A percentile compares a stretch with the other conserved stretches of the same genome.
These are phyloP conservation scores for Picea sitchensis DNA, from an alignment of 75 land plant genomes.

Conservation along the genomic window DNA sequence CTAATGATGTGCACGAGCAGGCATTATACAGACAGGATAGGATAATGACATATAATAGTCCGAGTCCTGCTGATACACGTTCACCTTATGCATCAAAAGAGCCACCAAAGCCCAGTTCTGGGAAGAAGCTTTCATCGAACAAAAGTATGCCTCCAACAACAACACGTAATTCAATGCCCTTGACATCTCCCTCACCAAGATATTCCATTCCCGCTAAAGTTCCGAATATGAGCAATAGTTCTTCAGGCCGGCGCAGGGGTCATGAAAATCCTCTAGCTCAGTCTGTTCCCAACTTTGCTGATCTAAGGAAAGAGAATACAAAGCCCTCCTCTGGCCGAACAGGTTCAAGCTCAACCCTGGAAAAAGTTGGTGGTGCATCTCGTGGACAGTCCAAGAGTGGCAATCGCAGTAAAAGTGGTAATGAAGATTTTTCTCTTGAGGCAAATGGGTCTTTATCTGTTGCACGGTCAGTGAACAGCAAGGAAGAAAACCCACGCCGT, in stretches of 20 bases:
- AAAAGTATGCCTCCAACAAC: slow-evolving; percentile 6
- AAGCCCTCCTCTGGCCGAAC: slow-evolving; percentile 14
- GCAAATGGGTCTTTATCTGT: background rate
- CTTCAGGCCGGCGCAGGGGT: slow-evolving; percentile 33
- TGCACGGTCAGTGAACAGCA: slow-evolving; percentile 6
- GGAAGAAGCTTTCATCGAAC: background rate
- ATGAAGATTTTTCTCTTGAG: background rate
- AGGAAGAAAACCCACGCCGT: slow-evolving; percentile 29
- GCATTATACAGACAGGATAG: background rate
- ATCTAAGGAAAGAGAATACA: slow-evolving; percentile 25
- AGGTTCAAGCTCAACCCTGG: slow-evolving; percentile 3
- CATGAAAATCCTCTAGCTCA: slow-evolving; percentile 5
- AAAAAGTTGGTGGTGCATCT: background rate
- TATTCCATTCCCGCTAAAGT: slow-evolving; percentile 9
- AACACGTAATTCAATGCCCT: background rate
- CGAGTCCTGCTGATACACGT: background rate
- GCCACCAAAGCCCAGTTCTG: background rate
- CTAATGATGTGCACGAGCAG: background rate
- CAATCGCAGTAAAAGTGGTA: slow-evolving; percentile 12
- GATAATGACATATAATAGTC: background rate
- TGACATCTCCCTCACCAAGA: slow-evolving; percentile 14
- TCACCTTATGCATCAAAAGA: slow-evolving; percentile 1
- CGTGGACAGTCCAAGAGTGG: slow-evolving; percentile 3
- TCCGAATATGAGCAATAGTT: slow-evolving; percentile 11
- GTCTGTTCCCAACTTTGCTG: slow-evolving; percentile 15